Evolutionary conservation across 176 grass and related monocot genomes (phyloP).

Genomic region (Puya raimondii): DNA sequence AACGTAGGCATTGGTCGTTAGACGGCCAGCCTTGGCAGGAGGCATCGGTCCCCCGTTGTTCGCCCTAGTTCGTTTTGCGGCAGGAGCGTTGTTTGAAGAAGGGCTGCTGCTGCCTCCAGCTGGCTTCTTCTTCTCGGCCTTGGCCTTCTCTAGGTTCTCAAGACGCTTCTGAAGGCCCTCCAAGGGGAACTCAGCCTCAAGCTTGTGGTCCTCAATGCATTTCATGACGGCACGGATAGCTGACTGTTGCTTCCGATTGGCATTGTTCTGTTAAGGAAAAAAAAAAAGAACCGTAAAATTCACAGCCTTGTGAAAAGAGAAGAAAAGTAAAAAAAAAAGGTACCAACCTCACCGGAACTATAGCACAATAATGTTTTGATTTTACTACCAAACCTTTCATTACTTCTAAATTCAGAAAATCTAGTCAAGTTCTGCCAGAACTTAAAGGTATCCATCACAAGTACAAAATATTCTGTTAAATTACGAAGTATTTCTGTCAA

Average conservation of each 20-base stretch:
- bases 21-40: constrained; percentile 83
- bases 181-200: constrained; percentile 66
- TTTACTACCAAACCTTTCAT: too few species aligned
- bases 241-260: constrained; percentile 64
- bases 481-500: too few species aligned
- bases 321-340: background rate
- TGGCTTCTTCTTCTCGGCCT: constrained; percentile 79
- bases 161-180: constrained; percentile 69
- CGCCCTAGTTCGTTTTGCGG: constrained; percentile 62
- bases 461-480: too few species aligned
- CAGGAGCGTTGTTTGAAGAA: constrained; percentile 27
- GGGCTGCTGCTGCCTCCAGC: background rate
- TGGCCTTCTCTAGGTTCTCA: constrained; percentile 77
- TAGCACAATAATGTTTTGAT: too few species aligned
- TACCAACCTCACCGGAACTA: too few species aligned
- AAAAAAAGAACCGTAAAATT: constrained; percentile 13
- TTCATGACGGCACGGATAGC: constrained; percentile 73
- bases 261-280: constrained; percentile 50
- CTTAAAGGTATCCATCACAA: too few species aligned
- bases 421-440: too few species aligned
- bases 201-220: constrained; percentile 83
- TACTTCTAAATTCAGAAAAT: too few species aligned
- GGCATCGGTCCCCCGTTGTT: constrained; percentile 73
- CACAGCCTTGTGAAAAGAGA: background rate
- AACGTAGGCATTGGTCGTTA: constrained; percentile 50